Base-by-base conservation (phyloP, 768 basidiomycete species). In the Lentinula aciculospora region DNA sequence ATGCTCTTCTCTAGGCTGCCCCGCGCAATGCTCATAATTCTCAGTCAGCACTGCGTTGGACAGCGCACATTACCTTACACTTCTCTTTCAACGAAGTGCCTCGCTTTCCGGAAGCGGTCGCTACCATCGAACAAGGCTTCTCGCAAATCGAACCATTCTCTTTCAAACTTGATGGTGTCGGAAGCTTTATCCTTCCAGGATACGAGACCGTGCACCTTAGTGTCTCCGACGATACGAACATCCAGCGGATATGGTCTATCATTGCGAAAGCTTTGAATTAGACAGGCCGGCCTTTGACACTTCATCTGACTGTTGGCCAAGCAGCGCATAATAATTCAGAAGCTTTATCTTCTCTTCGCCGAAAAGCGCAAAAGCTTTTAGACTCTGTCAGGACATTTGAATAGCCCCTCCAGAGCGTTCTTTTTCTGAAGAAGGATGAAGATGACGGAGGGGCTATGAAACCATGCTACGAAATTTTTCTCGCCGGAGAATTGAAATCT, bases 301-400 rank as follows among this genome's bases (percentile, higher is more conserved):
- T 65, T 8, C 65, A 66, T 53, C 23, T 65, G 15, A 66, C 64
- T 17, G 27, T 66, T 25, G 64, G 65, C 32, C 65, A 66, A 50
- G 42, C 61, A 3, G 36, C 49, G 15, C 46, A 58, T 36, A 49
- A 51, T 17, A 39, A 45, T 46, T 46, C 54, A 13, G 54, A 53
- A 13, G 58, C 60, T n/a, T n/a, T 57, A 17, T 15, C 48, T 12
- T 62, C 56, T 37, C 50, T 65, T 13, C 51, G 46, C 8, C 28
- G 17, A 7, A 66, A 66, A 57, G 65, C 57, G 4, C 42, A 54
- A 25, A 19, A 49, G 10, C 13, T 63, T 27, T 37, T 59, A 21
- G 55, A 56, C 6, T 57, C 46, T 13, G 53, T 54, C 13, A 36
- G 51, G n/a, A 42, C 53, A 15, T 42, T 58, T 13, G 48, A 59